Evolutionary conservation across 352 stramenopile species (phyloP).

Genomic region (Globisporangium okanoganense): DNA sequence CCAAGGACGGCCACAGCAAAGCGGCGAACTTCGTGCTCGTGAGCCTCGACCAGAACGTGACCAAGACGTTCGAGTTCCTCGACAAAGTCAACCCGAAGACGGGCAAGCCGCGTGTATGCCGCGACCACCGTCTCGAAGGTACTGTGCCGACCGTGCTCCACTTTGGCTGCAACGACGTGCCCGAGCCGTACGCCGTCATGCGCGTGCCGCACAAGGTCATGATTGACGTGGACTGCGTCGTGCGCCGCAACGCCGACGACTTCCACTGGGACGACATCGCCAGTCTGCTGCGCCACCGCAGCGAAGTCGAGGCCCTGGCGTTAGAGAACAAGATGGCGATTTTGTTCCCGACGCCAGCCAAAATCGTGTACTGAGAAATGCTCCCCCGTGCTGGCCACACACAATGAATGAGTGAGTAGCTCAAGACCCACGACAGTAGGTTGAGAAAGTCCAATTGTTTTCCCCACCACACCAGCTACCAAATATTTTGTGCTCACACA

Average conservation of each 20-base stretch:
- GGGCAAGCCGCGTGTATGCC: conserved; percentile 40
- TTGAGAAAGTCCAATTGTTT: too few relatives aligned
- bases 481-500: too few relatives aligned
- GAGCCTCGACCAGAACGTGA: conserved; percentile 59
- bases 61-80: conserved; percentile 43
- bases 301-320: conserved; percentile 22
- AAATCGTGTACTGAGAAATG: background rate
- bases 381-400: background rate
- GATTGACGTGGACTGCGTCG: conserved; percentile 38
- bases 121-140: conserved; percentile 36
- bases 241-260: conserved; percentile 49
- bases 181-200: conserved; percentile 48
- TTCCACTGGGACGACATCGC: conserved; percentile 66
- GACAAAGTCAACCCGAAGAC: conserved; percentile 34
- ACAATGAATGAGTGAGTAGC: background rate
- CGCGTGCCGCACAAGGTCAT: conserved; percentile 47
- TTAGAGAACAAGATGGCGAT: conserved; percentile 15
- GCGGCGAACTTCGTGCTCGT: conserved; percentile 60
- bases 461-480: too few relatives aligned
- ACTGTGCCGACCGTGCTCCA: conserved; percentile 48
- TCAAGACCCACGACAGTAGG: too few relatives aligned
- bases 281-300: conserved; percentile 34
- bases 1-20: conserved; percentile 41
- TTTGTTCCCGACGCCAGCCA: background rate
- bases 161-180: conserved; percentile 45